phyloP scores from a whole-genome alignment of 345 rosid genomes.

The Linum lewisii region DNA sequence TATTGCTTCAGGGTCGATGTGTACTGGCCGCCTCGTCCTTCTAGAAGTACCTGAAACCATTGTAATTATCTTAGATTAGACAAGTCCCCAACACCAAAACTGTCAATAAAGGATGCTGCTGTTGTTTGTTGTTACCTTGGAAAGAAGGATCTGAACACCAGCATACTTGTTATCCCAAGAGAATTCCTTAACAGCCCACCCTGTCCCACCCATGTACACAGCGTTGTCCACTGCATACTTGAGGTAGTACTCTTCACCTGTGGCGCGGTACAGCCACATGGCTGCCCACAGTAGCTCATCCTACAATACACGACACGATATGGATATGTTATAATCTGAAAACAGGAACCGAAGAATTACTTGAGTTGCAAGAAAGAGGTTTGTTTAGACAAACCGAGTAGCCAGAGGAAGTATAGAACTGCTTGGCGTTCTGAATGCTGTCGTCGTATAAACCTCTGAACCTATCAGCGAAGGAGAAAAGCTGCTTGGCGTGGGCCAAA shows the following conservation, averaged over 20 bases:
- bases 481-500: constrained; percentile 48
- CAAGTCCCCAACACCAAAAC: no score
- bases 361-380: background rate
- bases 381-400: constrained; percentile 15
- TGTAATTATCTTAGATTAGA: no score
- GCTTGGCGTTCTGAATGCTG: constrained; percentile 16
- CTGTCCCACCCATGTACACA: constrained; percentile 74
- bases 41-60: constrained; percentile 41
- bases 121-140: constrained; percentile 36
- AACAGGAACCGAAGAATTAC: background rate
- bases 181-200: constrained; percentile 85
- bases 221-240: constrained; percentile 60
- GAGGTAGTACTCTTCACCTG: constrained; percentile 51
- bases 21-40: constrained; percentile 26
- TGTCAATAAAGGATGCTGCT: no score
- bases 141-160: constrained; percentile 72
- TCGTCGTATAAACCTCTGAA: constrained; percentile 22
- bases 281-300: constrained; percentile 89
- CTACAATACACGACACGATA: constrained; percentile 20
- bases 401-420: constrained; percentile 24
- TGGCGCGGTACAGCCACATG: constrained; percentile 65
- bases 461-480: constrained; percentile 22
- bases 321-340: background rate
- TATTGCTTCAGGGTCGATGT: constrained; percentile 29
- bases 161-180: constrained; percentile 95